Base-by-base conservation (phyloP, 305 asterid species). In the Salvia sclarea region DNA sequence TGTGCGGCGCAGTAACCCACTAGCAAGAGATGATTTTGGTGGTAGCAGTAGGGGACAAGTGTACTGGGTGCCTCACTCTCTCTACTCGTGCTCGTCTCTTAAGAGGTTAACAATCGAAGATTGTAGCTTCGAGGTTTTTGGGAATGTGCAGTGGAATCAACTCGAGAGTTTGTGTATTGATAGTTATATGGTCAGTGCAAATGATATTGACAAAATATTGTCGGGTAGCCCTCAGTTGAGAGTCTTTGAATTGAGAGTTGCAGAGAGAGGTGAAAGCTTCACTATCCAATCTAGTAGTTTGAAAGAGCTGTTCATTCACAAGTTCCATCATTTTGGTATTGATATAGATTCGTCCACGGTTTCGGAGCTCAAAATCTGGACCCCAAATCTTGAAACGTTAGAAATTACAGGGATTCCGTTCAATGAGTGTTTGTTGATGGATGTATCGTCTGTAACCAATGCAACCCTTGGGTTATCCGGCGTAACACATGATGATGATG, bases 341-440 rank as follows among this genome's bases (percentile, higher is more conserved):
- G 21, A 6, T 2, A 2, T 2, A 4, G 3, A 62, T 2, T 5
- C n/a, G 2, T 16, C 16, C 1, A 6, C 4, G 13, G 44, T 5
- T 47, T 5, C 50, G 3, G 8, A 31, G 70, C 50, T 65, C 61
- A 13, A 11, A 2, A 53, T 37, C 6, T 33, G 71, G 38, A 5
- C 61, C 3, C 62, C 70, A 13, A 65, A 65, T 12, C 71, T 66
- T 66, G 7, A 20, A 38, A 9, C 6, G 0, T 12, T 60, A 60
- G 9, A 0, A 13, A 11, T 59, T 0, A 4, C 0, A 21, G 66
- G 66, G 12, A 2, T 0, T 38, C 18, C 45, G 18, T 18, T 4
- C 13, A 11, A 18, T 1, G 6, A 60, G 18, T 60, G 35, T 60
- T 18, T 11, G 31, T 20, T 60, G 66, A 20, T 6, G 18, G 6